phyloP scores from a whole-genome alignment of 495 filamentous ascomycete species.

The Podospora bellae-mahoneyi region DNA sequence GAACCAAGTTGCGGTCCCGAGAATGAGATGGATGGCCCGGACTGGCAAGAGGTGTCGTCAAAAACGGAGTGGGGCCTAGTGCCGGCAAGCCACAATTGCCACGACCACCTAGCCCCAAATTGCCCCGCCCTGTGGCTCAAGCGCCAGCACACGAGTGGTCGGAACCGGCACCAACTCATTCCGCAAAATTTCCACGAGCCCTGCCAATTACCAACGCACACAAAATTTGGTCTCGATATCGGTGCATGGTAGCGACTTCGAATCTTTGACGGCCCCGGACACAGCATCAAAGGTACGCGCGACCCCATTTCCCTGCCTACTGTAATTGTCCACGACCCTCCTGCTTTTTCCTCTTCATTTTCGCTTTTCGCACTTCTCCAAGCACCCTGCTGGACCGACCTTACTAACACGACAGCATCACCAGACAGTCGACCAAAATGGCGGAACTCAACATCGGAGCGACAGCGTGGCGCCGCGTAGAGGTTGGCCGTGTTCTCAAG shows the following conservation, averaged over 20 bases:
- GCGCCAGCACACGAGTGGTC: conserved; percentile 12
- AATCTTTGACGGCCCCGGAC: conserved; percentile 36
- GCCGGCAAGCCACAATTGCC: conserved; percentile 12
- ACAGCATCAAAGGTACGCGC: conserved; percentile 38
- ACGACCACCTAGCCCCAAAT: neutral
- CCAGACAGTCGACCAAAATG: conserved; percentile 34
- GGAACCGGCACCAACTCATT: conserved; percentile 33
- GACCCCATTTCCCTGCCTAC: conserved; percentile 18
- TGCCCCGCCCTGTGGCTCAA: conserved; percentile 24
- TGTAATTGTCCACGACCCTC: conserved; percentile 14
- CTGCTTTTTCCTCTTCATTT: conserved; percentile 17
- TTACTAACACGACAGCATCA: conserved; percentile 28
- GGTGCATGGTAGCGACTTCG: conserved; percentile 35
- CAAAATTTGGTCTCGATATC: conserved; percentile 39
- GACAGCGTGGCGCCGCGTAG: conserved; percentile 75
- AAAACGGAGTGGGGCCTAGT: neutral
- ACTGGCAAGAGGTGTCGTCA: neutral
- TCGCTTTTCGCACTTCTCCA: conserved; percentile 19
- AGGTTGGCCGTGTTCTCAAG: conserved; percentile 88
- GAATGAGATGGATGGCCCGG: neutral
- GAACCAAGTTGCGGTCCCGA: neutral
- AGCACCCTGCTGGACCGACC: conserved; percentile 4
- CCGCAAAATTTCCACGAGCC: conserved; percentile 37
- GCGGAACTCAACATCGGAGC: conserved; percentile 35
- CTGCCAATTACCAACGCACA: conserved; percentile 39